Base-by-base conservation (phyloP, 139 green algal species). In the Chlorella sorokiniana region DNA sequence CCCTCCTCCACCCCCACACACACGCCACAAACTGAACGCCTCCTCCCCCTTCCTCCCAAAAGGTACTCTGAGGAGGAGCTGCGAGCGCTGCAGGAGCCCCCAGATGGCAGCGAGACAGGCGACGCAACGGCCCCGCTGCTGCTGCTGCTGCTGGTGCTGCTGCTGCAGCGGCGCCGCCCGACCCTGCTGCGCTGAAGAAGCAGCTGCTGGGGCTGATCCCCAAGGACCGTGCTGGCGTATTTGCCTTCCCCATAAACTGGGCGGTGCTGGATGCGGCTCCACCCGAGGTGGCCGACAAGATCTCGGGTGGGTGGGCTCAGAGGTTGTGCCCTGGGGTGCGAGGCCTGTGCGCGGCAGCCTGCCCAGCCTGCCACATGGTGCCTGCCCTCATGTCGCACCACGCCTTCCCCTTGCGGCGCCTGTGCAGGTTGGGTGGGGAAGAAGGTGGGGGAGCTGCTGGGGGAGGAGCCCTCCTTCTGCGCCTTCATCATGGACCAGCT, bases 31-130 rank as follows among this genome's bases (percentile, higher is more conserved):
- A 31, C 6, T 16, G 18, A 29, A 37, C 83, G 89, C 48, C 90
- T 91, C 4, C 91, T 25, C n/a, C 40, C 25, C 41, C 42, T 37
- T 11, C 25, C 38, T 38, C 63, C 18, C 20, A 7, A 94, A 25
- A 84, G 92, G 33, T 98, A 98, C 86, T 92, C 85, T 18, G 89
- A 92, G 10, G 94, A 96, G 68, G 94, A 98, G 76, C 69, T 93
- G 54, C 45, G 41, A 8, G 85, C 88, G 18, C 72, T 77, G 73
- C 51, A 48, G 52, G n/a, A 51, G 38, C 70, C 40, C 54, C 59
- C 29, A 11, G 73, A 68, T 75, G 69, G 37, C 48, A 45, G 31
- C 78, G 59, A 31, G 69, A 76, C 69, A 48, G 31, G 40, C 3
- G 78, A 40, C 29, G 68, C 79, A 22, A 35, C 78, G 9, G 63